These are phyloP conservation scores for Phytophthora foliorum DNA, from an alignment of 352 stramenopile species.

Conservation along the genomic window DNA sequence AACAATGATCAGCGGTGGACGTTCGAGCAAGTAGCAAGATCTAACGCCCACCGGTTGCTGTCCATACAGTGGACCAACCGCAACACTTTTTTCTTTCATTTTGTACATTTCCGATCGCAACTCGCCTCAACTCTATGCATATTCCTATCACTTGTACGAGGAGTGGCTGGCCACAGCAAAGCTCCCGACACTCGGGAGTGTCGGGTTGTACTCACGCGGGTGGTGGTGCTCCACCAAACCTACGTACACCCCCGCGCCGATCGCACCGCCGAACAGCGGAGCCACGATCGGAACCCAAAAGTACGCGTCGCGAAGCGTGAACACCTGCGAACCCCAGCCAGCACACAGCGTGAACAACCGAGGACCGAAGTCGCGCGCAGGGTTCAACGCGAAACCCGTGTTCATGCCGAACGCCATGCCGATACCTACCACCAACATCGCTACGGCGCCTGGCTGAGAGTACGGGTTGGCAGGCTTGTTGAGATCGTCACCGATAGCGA, in stretches of 20 bases:
- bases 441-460: slow-evolving; percentile 53
- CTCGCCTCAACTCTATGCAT: neutral
- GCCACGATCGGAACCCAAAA: slow-evolving; percentile 72
- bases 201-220: slow-evolving; percentile 43
- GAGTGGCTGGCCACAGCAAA: slow-evolving; percentile 11
- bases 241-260: slow-evolving; percentile 54
- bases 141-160: slow-evolving; percentile 9
- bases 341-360: slow-evolving; percentile 54
- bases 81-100: no score
- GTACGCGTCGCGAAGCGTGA: slow-evolving; percentile 52
- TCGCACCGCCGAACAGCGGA: slow-evolving; percentile 52
- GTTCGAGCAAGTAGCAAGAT: no score
- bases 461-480: slow-evolving; percentile 69
- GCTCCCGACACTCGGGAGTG: slow-evolving; percentile 9
- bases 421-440: slow-evolving; percentile 66
- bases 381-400: slow-evolving; percentile 78
- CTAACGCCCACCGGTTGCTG: no score
- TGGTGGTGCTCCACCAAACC: slow-evolving; percentile 59
- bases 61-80: no score
- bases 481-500: slow-evolving; percentile 60
- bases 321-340: slow-evolving; percentile 51
- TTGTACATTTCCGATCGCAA: neutral
- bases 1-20: no score
- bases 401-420: slow-evolving; percentile 82
- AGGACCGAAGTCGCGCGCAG: slow-evolving; percentile 61